Evolutionary conservation across 129 eudicot species (phyloP).

Genomic region (Pittosporum tobira): DNA sequence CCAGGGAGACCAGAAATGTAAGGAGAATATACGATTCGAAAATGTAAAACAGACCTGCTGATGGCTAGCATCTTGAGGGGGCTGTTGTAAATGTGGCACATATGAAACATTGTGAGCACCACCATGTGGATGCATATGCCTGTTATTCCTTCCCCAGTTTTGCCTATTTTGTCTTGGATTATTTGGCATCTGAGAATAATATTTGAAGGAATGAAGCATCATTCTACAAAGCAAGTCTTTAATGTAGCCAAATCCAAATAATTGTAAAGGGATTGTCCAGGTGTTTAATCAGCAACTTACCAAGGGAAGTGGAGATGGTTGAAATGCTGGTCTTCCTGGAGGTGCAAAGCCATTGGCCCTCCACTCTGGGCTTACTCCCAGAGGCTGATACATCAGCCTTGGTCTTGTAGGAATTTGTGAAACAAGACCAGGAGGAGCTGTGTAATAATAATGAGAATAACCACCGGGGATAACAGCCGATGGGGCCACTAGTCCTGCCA

Average conservation of each 20-base stretch:
- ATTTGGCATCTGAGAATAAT: conserved; percentile 38
- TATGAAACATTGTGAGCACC: conserved; percentile 31
- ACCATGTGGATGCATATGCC: conserved; percentile 29
- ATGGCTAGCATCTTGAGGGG: conserved; percentile 39
- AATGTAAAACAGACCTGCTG: conserved; percentile 33
- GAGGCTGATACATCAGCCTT: conserved; percentile 59
- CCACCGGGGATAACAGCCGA: conserved; percentile 51
- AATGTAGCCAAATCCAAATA: too few species aligned
- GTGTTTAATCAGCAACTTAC: conserved; percentile 44
- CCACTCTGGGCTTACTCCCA: conserved; percentile 74
- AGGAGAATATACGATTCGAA: neutral
- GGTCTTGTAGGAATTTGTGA: too few species aligned
- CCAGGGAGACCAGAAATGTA: neutral
- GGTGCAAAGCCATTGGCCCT: conserved; percentile 50
- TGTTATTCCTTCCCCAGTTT: conserved; percentile 51
- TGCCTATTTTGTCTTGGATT: conserved; percentile 46
- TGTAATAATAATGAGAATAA: conserved; percentile 54
- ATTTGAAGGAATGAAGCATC: neutral
- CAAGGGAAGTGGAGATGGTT: too few species aligned
- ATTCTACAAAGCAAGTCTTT: too few species aligned
- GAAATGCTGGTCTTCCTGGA: conserved; percentile 41
- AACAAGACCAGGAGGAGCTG: too few species aligned
- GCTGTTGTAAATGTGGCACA: conserved; percentile 30
- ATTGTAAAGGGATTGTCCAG: neutral
- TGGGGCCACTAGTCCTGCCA: conserved; percentile 49